Evolutionary conservation across 352 stramenopile species (phyloP), one percentile per base, ranked within the genome.

Genomic region (Phytophthora hybrid): DNA sequence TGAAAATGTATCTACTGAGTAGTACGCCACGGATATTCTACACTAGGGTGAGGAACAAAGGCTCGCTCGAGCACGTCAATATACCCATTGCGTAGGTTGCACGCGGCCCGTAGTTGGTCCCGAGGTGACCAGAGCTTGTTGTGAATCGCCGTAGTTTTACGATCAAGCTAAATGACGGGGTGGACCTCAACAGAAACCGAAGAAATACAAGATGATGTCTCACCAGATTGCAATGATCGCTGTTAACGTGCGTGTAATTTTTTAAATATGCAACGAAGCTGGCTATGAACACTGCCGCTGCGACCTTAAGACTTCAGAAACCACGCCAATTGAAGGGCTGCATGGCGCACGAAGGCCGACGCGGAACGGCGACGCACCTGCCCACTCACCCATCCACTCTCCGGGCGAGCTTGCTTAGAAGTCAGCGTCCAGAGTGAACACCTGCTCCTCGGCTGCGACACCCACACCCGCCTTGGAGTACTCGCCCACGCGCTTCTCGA

Each of bases 391-490:
- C 39, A 46, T 16, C 7, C 39, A 46, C 39, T 46, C 39, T n/a
- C 5, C 39, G 8, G 39, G n/a, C 39, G 39, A 13, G 76, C 39
- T 14, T 7, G 16, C 72, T 92, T 95, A 98, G 59, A 98, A 98
- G 69, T 98, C 95, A 49, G 92, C 94, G 61, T 98, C 95, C 10
- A 98, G 83, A 34, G 93, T 97, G 75, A 98, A 98, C 29, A 96
- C 85, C 75, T 98, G 92, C 13, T 98, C 90, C 59, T 88, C 85
- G 7, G 83, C 83, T 4, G 89, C 77, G 56, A 97, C 91, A 73
- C 97, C 97, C 7, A 99, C 98, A 49, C 97, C 97, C 34, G 95
- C 95, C 85, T 99, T 99, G 76, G 95, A 93, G 89, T 99, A 99
- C 84, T 99, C 98, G 73, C 97, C 97, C 26, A 99, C 98, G 61